Percentiles rank a stretch among this genome's conserved stretches.
Conservation (phyloP, 805 yeast genomes). For the Metschnikowia chrysomelidarum region DNA sequence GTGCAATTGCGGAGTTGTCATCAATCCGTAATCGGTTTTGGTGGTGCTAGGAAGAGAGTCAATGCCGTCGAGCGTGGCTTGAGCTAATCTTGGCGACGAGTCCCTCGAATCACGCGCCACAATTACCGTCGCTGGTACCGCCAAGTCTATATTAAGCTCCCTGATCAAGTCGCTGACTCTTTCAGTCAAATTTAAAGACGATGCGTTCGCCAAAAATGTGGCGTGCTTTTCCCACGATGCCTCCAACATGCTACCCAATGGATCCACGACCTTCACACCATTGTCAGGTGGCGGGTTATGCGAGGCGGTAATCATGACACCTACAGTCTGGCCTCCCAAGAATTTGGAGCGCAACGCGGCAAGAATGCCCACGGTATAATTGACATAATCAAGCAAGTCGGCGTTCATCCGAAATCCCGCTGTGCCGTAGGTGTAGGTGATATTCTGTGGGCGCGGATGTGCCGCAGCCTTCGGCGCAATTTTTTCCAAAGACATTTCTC, state of each 20-base stretch:
- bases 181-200: slow-evolving; percentile 41
- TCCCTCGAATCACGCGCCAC: slow-evolving; percentile 89
- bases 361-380: slow-evolving; percentile 75
- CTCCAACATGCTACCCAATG: slow-evolving; percentile 85
- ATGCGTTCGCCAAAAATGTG: slow-evolving; percentile 73
- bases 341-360: slow-evolving; percentile 81
- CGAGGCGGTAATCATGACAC: slow-evolving; percentile 96
- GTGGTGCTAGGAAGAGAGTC: slow-evolving; percentile 42
- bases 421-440: slow-evolving; percentile 76
- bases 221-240: slow-evolving; percentile 83
- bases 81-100: slow-evolving; percentile 66
- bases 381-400: slow-evolving; percentile 67
- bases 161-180: slow-evolving; percentile 38
- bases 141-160: slow-evolving; percentile 46
- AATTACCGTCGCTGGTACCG: slow-evolving; percentile 46
- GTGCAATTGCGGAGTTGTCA: slow-evolving; percentile 95
- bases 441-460: slow-evolving; percentile 45
- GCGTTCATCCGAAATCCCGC: slow-evolving; percentile 93
- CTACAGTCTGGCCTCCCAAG: slow-evolving; percentile 67
- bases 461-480: slow-evolving; percentile 7
- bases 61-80: slow-evolving; percentile 62
- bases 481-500: slow-evolving; percentile 9
- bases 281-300: slow-evolving; percentile 87
- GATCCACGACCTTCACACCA: slow-evolving; percentile 77
- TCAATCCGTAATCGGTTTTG: slow-evolving; percentile 57